These are phyloP conservation scores for Aureobasidium namibiae DNA, from an alignment of 2,329 filamentous ascomycete genomes.

Conservation along the genomic window DNA sequence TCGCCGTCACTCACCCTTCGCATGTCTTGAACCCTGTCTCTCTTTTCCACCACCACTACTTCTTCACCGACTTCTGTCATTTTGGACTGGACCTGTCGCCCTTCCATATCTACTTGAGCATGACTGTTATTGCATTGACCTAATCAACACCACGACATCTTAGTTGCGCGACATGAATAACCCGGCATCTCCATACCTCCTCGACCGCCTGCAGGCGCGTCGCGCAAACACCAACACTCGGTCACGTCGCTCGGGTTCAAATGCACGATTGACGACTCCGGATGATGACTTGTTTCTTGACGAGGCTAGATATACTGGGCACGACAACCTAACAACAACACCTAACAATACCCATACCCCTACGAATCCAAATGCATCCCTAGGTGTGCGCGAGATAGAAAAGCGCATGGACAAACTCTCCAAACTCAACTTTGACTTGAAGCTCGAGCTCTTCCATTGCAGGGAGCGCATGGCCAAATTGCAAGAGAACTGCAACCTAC, in stretches of 20 bases:
- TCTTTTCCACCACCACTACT: neutral
- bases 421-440: slow-evolving; percentile 71
- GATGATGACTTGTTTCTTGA: slow-evolving; percentile 30
- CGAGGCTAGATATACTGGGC: slow-evolving; percentile 21
- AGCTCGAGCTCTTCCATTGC: slow-evolving; percentile 63
- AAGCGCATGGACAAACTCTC: slow-evolving; percentile 59
- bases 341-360: slow-evolving; percentile 15
- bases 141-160: slow-evolving; percentile 12
- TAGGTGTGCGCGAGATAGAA: slow-evolving; percentile 62
- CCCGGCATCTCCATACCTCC: slow-evolving; percentile 21
- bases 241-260: slow-evolving; percentile 27
- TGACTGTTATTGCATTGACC: neutral
- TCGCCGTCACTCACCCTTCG: neutral
- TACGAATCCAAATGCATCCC: neutral
- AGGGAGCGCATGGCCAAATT: slow-evolving; percentile 55
- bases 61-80: neutral
- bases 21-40: slow-evolving; percentile 1
- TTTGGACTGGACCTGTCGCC: neutral
- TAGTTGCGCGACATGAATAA: slow-evolving; percentile 19
- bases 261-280: slow-evolving; percentile 17
- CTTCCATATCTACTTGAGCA: neutral
- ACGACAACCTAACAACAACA: slow-evolving; percentile 19
- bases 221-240: slow-evolving; percentile 23
- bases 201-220: slow-evolving; percentile 27
- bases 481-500: slow-evolving; percentile 48